These are phyloP conservation scores for Linnemannia elongata DNA, from an alignment of 192 early-diverging fungal species.

Conservation along the genomic window DNA sequence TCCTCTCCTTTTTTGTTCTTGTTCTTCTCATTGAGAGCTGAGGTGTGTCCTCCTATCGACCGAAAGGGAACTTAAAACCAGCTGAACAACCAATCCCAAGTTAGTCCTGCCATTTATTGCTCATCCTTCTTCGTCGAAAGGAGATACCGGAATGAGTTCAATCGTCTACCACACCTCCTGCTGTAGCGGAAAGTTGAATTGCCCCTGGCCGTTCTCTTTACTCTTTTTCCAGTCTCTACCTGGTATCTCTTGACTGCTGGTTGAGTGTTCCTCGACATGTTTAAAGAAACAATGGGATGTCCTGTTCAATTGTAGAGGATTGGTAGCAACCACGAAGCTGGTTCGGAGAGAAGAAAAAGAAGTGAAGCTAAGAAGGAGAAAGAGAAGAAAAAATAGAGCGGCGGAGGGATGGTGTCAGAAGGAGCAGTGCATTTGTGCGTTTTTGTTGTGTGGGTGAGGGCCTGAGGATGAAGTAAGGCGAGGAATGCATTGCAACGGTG, in stretches of 20 bases:
- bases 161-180: background rate
- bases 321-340: no score
- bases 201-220: background rate
- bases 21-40: background rate
- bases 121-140: background rate
- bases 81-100: constrained; percentile 9
- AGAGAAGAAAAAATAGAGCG: background rate
- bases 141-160: background rate
- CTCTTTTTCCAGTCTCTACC: no score
- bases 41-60: background rate
- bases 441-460: no score
- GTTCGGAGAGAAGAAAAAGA: no score
- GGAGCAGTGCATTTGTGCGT: background rate
- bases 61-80: background rate
- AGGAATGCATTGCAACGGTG: no score
- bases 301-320: no score
- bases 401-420: background rate
- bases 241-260: no score
- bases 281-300: no score
- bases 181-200: background rate
- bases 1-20: background rate
- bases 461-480: no score
- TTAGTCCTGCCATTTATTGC: background rate
- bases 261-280: no score
- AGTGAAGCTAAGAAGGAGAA: no score